Evolutionary conservation across 768 basidiomycete genomes (phyloP), one percentile per base, ranked within the genome.

Genomic region (Boletus sp.): DNA sequence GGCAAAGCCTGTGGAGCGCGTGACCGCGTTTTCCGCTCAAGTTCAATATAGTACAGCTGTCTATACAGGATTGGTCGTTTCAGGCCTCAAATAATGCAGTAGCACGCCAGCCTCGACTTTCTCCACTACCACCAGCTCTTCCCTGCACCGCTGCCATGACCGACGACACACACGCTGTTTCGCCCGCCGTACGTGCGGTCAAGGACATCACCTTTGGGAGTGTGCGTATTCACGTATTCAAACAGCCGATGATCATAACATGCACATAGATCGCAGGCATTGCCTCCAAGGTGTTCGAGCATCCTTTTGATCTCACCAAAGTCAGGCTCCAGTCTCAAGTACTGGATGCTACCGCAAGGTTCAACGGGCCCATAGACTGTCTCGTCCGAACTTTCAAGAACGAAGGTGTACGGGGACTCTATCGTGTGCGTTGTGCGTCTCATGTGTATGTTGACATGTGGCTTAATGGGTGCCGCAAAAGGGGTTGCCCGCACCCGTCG

Each of bases 261-360:
- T 38, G 21, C 5, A 38, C 25, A 23, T 45, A 93, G 91, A 72
- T 84, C 51, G 91, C 94, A 51, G 95, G 95, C 25, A 93, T 96
- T 77, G 76, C 82, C 9, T 87, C 93, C 43, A 84, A 87, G 69
- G 76, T 93, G 15, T 86, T 97, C 58, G 94, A 96, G 74, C 93
- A 97, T 68, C 96, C 96, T 1, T 93, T 96, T 64, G 95, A 98
- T 72, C 81, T 98, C 34, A 88, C 93, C 52, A 98, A 97, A 75
- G 95, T 97, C 54, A 83, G 95, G 46, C 79, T 98, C 40, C 96
- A 98, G 70, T 83, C 90, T 2, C 96, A 98, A 65, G 85, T 95
- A 13, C 77, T 95, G 50, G 84, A 89, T 56, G 73, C 81, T 10
- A 75, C 81, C 14, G 74, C 72, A 47, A 81, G 84, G 17, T 98